These are phyloP conservation scores for Pseudocercospora fijiensis DNA, from an alignment of 2,329 filamentous ascomycete species.

Conservation along the genomic window DNA sequence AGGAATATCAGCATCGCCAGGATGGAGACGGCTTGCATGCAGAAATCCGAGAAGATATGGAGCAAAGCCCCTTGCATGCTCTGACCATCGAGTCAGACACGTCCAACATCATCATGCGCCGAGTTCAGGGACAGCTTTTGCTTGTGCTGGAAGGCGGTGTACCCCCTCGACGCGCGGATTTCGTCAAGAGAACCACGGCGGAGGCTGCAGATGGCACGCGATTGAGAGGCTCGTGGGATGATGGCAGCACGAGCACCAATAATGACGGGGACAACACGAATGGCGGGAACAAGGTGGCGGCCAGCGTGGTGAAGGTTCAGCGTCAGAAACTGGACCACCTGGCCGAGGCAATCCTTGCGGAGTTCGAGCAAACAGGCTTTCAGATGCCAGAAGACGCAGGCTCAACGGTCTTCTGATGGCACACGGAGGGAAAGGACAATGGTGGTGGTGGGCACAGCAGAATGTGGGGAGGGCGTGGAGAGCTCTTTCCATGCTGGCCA, in stretches of 20 bases:
- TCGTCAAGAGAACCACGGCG: constrained; percentile 45
- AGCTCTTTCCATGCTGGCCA: not conserved
- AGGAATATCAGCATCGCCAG: constrained; percentile 40
- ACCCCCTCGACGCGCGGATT: constrained; percentile 41
- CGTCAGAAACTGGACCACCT: constrained; percentile 50
- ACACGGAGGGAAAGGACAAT: no score
- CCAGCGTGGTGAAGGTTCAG: constrained; percentile 49
- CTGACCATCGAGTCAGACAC: constrained; percentile 49
- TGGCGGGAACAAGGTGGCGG: constrained; percentile 28
- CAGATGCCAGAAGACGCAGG: constrained; percentile 47
- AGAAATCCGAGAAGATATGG: constrained; percentile 23
- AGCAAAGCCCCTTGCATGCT: constrained; percentile 39
- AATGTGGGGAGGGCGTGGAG: constrained; percentile 3
- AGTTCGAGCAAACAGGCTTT: constrained; percentile 49
- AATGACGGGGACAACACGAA: constrained; percentile 26
- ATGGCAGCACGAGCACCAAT: constrained; percentile 8
- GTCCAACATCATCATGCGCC: constrained; percentile 49
- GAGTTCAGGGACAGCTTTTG: constrained; percentile 48
- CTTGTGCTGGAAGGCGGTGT: constrained; percentile 51
- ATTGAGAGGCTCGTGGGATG: constrained; percentile 23
- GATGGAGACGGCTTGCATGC: constrained; percentile 24
- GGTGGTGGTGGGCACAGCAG: not conserved
- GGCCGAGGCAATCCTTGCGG: constrained; percentile 44
- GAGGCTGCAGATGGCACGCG: constrained; percentile 43
- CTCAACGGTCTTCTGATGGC: constrained; percentile 37